A percentile compares a stretch with the other conserved stretches of the same genome.
Conservation (phyloP, 2,329 filamentous ascomycete genomes). For the Fusarium penzigii region DNA sequence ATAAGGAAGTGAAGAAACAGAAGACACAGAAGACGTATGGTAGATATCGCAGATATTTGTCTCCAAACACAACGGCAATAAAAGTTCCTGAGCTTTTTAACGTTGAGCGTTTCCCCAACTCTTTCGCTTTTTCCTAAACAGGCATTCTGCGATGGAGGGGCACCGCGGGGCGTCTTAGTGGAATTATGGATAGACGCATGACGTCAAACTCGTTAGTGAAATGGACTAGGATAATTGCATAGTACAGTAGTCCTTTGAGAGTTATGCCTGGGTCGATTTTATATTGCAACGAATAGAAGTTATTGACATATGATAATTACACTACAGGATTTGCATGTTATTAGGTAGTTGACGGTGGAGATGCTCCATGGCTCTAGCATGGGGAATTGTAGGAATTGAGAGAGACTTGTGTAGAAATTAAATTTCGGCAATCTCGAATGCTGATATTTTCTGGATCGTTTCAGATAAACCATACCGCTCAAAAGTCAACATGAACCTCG, state of each 20-base stretch:
- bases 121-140: slow-evolving; percentile 5
- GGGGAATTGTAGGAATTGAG: no score
- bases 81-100: slow-evolving; percentile 3
- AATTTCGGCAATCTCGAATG: no score
- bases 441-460: no score
- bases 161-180: slow-evolving; percentile 30
- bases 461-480: no score
- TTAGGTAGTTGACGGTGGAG: no score
- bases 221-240: slow-evolving; percentile 18
- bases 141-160: slow-evolving; percentile 25
- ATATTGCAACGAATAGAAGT: no score
- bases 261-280: background rate
- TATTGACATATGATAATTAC: no score
- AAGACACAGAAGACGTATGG: background rate
- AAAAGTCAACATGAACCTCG: no score
- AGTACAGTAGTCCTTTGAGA: background rate
- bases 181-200: slow-evolving; percentile 24
- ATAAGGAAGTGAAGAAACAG: background rate
- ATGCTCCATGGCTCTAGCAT: no score
- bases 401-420: no score
- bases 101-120: background rate
- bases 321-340: no score
- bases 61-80: slow-evolving; percentile 11
- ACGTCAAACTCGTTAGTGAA: slow-evolving; percentile 28
- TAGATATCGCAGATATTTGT: slow-evolving; percentile 8